Base-by-base conservation (phyloP, 495 filamentous ascomycete species). In the Trichoderma virens region DNA sequence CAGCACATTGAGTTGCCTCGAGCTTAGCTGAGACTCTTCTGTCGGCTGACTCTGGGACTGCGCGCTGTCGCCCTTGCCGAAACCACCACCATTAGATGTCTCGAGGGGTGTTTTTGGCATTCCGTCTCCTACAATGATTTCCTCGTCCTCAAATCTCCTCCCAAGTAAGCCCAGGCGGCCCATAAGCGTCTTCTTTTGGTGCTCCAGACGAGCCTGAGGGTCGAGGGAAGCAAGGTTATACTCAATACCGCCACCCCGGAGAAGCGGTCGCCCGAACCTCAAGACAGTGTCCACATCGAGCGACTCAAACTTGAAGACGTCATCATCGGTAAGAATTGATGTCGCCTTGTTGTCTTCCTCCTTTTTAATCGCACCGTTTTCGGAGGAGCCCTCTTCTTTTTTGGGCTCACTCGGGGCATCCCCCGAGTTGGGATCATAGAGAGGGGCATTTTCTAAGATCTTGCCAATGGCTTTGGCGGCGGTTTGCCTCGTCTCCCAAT, bases 401-500 rank as follows among this genome's bases (percentile, higher is more conserved):
- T 82, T 82, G 47, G 78, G 73, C 34, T 71, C 66, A 8, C 72
- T 62, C 43, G 64, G 62, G 28, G 70, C 70, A 31, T 82, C 80
- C 38, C 72, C 73, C n/a, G 76, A 82, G 72, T 98, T 98, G 1
- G 94, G 95, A 64, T 98, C 91, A 70, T 90, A 98, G 45, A 80
- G 74, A 59, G 90, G 86, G 0, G 93, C 92, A 79, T 97, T 92
- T 30, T 93, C 86, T 64, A 94, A 86, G 67, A 98, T 97, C 62
- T 92, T 88, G 56, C 92, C 91, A 63, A 98, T 88, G 5, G 95
- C 94, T 72, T 90, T 94, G 65, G 94, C 90, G 45, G 94, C 88
- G 54, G 95, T 93, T 51, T 85, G 90, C 38, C 94, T 83, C 9
- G 94, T 97, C 67, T 98, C 94, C 94, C 94, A 98, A 65, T 90